A percentile compares a stretch with the other conserved stretches of the same genome.
These are phyloP conservation scores for Xylariaceae sp. DNA, from an alignment of 2,329 filamentous ascomycete genomes.

Conservation along the genomic window DNA sequence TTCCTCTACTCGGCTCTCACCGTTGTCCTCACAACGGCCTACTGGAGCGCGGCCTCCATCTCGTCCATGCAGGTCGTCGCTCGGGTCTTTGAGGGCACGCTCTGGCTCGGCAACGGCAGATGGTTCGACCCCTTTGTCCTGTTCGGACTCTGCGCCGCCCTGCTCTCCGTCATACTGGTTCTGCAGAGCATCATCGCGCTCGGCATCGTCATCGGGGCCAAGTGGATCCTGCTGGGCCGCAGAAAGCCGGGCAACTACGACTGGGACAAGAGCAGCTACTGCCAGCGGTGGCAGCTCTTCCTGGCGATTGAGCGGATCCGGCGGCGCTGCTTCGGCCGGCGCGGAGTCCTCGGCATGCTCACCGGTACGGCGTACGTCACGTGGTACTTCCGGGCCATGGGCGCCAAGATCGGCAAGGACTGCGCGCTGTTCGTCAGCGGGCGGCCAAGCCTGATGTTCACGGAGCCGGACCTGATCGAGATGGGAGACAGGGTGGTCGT, in stretches of 20 bases:
- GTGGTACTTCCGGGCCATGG: slow-evolving; percentile 48
- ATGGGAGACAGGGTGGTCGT: slow-evolving; percentile 48
- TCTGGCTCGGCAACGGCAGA: slow-evolving; percentile 3
- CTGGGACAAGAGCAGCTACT: slow-evolving; percentile 53
- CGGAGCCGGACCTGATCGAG: slow-evolving; percentile 51
- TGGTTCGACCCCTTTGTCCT: slow-evolving; percentile 27
- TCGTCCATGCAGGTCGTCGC: slow-evolving; percentile 40
- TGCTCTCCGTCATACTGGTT: slow-evolving; percentile 39
- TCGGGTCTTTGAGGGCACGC: slow-evolving; percentile 16
- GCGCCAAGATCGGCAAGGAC: slow-evolving; percentile 48
- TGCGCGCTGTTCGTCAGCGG: slow-evolving; percentile 52
- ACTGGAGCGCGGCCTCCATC: slow-evolving; percentile 47
- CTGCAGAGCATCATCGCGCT: slow-evolving; percentile 40
- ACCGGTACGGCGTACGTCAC: slow-evolving; percentile 49
- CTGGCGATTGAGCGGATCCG: slow-evolving; percentile 47
- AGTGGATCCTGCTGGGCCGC: slow-evolving; percentile 48
- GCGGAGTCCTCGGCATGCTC: slow-evolving; percentile 47
- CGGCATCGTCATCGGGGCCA: slow-evolving; percentile 38
- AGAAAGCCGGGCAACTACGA: slow-evolving; percentile 48
- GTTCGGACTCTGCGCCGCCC: slow-evolving; percentile 35
- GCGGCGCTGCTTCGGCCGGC: slow-evolving; percentile 43
- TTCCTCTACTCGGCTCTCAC: slow-evolving; percentile 45
- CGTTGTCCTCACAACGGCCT: slow-evolving; percentile 41
- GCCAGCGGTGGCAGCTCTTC: slow-evolving; percentile 53
- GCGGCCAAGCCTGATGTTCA: slow-evolving; percentile 47